phyloP scores from a whole-genome alignment of 2,329 filamentous ascomycete genomes.

The Scedosporium boydii region DNA sequence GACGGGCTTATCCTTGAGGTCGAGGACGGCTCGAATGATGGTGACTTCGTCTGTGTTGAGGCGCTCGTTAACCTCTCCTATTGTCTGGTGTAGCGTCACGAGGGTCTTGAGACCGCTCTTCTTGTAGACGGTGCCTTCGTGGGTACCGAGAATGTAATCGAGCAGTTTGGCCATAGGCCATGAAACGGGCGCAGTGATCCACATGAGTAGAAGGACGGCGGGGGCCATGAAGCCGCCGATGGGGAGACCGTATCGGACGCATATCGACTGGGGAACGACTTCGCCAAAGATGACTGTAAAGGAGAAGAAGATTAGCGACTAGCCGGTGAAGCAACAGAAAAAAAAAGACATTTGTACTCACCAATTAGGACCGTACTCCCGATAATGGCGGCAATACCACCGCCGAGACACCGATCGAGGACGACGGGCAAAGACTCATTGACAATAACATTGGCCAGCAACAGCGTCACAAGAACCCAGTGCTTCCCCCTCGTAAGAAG shows the following conservation, averaged over 20 bases:
- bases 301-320: constrained; percentile 8
- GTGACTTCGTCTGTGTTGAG: constrained; percentile 97
- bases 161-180: constrained; percentile 95
- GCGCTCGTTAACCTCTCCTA: constrained; percentile 78
- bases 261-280: constrained; percentile 90
- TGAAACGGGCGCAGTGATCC: constrained; percentile 76
- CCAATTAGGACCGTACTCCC: constrained; percentile 91
- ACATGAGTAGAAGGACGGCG: constrained; percentile 83
- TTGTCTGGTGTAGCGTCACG: constrained; percentile 85
- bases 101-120: constrained; percentile 95
- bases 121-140: constrained; percentile 95
- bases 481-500: constrained; percentile 86
- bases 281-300: constrained; percentile 88
- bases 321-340: background rate
- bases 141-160: constrained; percentile 84
- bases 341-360: constrained; percentile 33
- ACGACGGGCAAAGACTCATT: constrained; percentile 96
- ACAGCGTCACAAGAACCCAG: constrained; percentile 91
- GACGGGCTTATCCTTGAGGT: constrained; percentile 92
- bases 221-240: constrained; percentile 93
- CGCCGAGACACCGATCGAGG: constrained; percentile 84
- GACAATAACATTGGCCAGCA: constrained; percentile 94
- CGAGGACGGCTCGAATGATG: constrained; percentile 93
- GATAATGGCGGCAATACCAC: constrained; percentile 87
- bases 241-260: constrained; percentile 87